Evolutionary conservation across 176 grass and related monocot genomes (phyloP), one percentile per base, ranked within the genome.

Genomic region (Coix lacrymajobi): DNA sequence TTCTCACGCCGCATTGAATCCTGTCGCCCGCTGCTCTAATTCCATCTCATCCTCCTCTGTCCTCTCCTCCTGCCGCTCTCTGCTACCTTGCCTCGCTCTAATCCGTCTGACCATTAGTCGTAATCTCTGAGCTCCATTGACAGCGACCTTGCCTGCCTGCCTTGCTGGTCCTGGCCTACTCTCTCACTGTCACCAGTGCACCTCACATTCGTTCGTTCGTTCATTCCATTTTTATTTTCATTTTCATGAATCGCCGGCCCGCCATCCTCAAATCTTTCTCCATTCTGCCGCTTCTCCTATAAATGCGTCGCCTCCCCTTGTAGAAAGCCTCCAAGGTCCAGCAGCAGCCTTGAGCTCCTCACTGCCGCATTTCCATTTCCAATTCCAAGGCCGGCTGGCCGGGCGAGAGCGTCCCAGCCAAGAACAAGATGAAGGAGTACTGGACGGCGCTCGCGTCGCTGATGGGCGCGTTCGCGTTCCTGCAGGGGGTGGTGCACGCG

Each of bases 391-490:
- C n/a, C n/a, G n/a, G n/a, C n/a, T n/a, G n/a, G n/a, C n/a, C n/a
- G n/a, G n/a, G n/a, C n/a, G n/a, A n/a, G n/a, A n/a, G n/a, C n/a
- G n/a, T n/a, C n/a, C n/a, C n/a, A n/a, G n/a, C n/a, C n/a, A n/a
- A n/a, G n/a, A n/a, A n/a, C n/a, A 26, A 9, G 66, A 94, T 92
- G 95, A 97, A 79, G 90, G 95, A 97, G 79, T 92, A 89, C 58
- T 94, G 81, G 95, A 85, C 95, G 36, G 79, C 84, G 48, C 75
- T 97, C 62, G 95, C 95, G 79, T 94, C 95, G 46, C 64, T 97
- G 44, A 91, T 97, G 95, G 95, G 92, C 25, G 92, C 91, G 28
- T 25, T 94, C 34, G 95, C 92, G 75, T 94, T 97, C 60, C 71
- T 89, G 48, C 90, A 94, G 79, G 89, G 90, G 1, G 16, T 92